A percentile compares a stretch with the other conserved stretches of the same genome.
Evolutionary conservation across 2,329 filamentous ascomycete genomes (phyloP).

Genomic region (Aspergillus persii): DNA sequence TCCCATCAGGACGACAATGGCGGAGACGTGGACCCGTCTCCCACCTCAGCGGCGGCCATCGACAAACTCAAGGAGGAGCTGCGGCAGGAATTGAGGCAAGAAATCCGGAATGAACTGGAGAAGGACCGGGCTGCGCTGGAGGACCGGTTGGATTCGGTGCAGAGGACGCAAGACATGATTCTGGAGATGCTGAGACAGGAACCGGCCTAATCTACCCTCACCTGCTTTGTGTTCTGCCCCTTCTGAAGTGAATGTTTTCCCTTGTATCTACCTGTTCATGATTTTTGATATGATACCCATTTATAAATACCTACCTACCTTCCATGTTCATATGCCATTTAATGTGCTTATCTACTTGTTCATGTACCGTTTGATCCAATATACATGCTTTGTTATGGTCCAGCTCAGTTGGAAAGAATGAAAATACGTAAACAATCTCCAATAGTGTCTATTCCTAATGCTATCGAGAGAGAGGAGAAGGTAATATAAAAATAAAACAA

Average conservation of each 20-base stretch:
- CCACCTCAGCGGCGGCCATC: conserved; percentile 11
- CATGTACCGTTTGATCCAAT: too few relatives aligned
- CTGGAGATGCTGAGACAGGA: conserved; percentile 40
- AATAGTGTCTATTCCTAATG: conserved; percentile 23
- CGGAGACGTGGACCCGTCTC: not conserved
- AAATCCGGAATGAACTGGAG: conserved; percentile 34
- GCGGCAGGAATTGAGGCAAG: conserved; percentile 31
- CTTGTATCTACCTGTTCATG: not conserved
- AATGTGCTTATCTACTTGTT: too few relatives aligned
- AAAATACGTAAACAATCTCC: conserved; percentile 9
- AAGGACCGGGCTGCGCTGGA: conserved; percentile 33
- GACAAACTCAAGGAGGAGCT: conserved; percentile 32
- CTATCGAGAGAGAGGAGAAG: conserved; percentile 24
- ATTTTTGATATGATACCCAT: not conserved
- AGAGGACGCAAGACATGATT: conserved; percentile 42
- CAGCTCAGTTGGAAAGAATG: not conserved
- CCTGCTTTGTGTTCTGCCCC: conserved; percentile 4
- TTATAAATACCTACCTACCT: not conserved
- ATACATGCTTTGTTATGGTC: too few relatives aligned
- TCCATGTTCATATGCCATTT: conserved; percentile 7
- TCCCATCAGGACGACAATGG: not conserved
- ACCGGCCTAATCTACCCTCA: conserved; percentile 16
- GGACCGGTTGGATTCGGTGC: conserved; percentile 37
- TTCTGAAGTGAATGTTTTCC: conserved; percentile 6
- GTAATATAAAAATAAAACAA: conserved; percentile 26